Evolutionary conservation across 768 basidiomycete genomes (phyloP).

Genomic region (Collybiopsis confluens): DNA sequence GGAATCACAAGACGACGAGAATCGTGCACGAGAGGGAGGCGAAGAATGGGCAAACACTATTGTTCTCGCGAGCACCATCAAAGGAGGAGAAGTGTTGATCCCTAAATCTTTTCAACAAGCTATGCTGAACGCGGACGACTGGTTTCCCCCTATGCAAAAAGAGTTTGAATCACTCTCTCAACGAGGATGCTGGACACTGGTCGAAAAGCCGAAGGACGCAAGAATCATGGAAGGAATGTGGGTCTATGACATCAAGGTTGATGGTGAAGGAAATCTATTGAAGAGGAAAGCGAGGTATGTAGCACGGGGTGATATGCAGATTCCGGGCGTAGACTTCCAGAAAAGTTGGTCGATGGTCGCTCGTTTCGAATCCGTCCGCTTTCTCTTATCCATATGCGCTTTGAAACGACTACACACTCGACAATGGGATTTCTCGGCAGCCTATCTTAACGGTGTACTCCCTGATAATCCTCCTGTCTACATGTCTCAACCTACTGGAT

Average conservation of each 20-base stretch:
- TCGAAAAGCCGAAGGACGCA: neutral
- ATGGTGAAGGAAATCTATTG: slow-evolving; percentile 18
- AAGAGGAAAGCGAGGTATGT: slow-evolving; percentile 20
- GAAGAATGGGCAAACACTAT: neutral
- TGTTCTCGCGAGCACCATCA: neutral
- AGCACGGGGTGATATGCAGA: slow-evolving; percentile 26
- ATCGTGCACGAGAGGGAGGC: neutral
- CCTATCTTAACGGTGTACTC: slow-evolving; percentile 16
- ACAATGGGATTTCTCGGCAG: too few relatives aligned
- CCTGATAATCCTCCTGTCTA: slow-evolving; percentile 13
- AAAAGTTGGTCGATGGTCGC: slow-evolving; percentile 8
- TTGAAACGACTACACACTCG: neutral
- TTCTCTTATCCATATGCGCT: slow-evolving; percentile 13
- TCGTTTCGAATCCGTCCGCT: slow-evolving; percentile 5
- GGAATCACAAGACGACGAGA: neutral
- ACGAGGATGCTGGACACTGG: neutral
- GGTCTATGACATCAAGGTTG: slow-evolving; percentile 23
- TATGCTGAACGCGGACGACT: neutral
- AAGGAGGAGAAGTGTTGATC: neutral
- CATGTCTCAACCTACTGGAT: slow-evolving; percentile 16
- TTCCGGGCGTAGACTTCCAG: slow-evolving; percentile 22
- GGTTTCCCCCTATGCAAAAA: neutral
- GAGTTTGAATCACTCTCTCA: neutral
- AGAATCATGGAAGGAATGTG: slow-evolving; percentile 14
- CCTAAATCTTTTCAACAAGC: neutral